These are phyloP conservation scores for Tubosaeta sp. DNA, from an alignment of 768 basidiomycete genomes.

Conservation along the genomic window DNA sequence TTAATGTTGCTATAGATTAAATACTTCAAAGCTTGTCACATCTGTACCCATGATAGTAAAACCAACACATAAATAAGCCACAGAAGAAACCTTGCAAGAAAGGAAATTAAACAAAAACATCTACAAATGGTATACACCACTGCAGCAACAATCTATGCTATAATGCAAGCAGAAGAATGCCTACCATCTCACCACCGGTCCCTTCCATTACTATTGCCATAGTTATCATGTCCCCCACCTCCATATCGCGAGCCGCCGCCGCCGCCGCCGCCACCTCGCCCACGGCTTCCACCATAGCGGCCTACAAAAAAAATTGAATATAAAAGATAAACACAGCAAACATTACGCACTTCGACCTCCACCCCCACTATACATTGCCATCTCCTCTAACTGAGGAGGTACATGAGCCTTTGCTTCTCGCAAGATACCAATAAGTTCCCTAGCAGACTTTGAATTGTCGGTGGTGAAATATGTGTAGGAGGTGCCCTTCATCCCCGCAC, in stretches of 20 bases:
- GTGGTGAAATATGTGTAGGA: constrained; percentile 97
- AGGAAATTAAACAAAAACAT: constrained; percentile 7
- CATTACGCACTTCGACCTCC: constrained; percentile 59
- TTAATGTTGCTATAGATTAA: not conserved
- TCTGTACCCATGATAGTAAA: not conserved
- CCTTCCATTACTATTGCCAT: constrained; percentile 21
- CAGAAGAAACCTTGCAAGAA: not conserved
- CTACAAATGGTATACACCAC: constrained; percentile 26
- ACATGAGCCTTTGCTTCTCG: constrained; percentile 82
- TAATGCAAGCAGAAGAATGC: constrained; percentile 3
- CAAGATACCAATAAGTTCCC: constrained; percentile 84
- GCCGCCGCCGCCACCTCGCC: constrained; percentile 21
- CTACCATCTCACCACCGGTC: constrained; percentile 21
- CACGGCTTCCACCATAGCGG: constrained; percentile 51
- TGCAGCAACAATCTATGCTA: constrained; percentile 18
- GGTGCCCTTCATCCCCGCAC: constrained; percentile 86
- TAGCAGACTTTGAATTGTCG: constrained; percentile 91
- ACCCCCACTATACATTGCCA: constrained; percentile 83
- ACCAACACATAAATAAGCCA: not conserved
- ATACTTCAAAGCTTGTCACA: not conserved
- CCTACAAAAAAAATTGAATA: constrained; percentile 34
- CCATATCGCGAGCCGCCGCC: constrained; percentile 20
- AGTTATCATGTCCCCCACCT: constrained; percentile 21
- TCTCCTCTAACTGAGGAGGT: constrained; percentile 89
- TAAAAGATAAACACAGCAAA: not conserved